A percentile compares a stretch with the other conserved stretches of the same genome.
phyloP scores from a whole-genome alignment of 768 basidiomycete genomes.

The Stropharia rugosoannulata region DNA sequence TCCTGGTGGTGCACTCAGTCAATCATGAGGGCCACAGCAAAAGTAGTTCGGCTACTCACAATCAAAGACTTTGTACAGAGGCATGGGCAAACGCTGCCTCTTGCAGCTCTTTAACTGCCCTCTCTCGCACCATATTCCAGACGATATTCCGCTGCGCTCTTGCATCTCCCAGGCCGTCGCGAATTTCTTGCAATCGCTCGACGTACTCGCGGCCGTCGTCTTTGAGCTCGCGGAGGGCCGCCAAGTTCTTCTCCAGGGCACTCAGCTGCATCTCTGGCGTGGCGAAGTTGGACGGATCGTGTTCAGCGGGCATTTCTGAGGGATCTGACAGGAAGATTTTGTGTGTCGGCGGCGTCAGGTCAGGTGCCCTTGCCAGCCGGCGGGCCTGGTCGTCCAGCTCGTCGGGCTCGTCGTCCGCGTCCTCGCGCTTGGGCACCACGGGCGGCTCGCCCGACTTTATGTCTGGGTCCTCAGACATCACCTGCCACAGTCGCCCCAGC shows the following conservation, averaged over 20 bases:
- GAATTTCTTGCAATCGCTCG: conserved; percentile 80
- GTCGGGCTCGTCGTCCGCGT: conserved; percentile 57
- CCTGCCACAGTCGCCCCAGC: conserved; percentile 80
- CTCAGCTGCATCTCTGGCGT: conserved; percentile 67
- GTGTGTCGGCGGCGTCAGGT: conserved; percentile 62
- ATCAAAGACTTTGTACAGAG: conserved; percentile 18
- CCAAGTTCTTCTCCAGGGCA: conserved; percentile 71
- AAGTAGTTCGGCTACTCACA: not conserved
- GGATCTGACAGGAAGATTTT: conserved; percentile 64
- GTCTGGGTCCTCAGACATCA: conserved; percentile 70
- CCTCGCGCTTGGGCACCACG: conserved; percentile 66
- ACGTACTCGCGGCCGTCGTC: conserved; percentile 88
- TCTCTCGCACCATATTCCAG: conserved; percentile 76
- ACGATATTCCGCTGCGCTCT: conserved; percentile 68
- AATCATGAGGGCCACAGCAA: too few relatives aligned
- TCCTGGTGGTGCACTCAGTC: too few relatives aligned
- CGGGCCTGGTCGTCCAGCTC: conserved; percentile 39
- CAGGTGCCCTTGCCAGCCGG: conserved; percentile 58
- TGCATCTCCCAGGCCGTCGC: conserved; percentile 77
- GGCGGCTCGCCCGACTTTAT: conserved; percentile 32
- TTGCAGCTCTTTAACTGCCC: conserved; percentile 73
- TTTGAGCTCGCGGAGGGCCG: conserved; percentile 74
- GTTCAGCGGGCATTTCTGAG: conserved; percentile 44
- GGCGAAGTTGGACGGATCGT: conserved; percentile 63
- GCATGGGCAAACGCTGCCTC: conserved; percentile 51